phyloP scores from a whole-genome alignment of 2,329 filamentous ascomycete species.

The Colletotrichum simmondsii region DNA sequence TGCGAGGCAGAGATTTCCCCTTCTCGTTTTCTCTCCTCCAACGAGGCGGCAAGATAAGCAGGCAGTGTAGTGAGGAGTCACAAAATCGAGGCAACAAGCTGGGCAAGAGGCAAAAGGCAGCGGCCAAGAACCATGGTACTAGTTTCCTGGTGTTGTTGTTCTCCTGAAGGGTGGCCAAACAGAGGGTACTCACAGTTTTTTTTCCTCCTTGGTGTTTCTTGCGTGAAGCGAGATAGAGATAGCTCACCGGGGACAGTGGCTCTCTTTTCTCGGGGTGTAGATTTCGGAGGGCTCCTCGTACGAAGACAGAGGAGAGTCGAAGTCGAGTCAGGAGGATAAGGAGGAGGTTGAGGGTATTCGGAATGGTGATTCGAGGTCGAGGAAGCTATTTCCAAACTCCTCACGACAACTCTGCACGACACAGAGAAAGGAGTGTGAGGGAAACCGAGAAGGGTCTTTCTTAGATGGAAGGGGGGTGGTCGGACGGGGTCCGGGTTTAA shows the following conservation, averaged over 20 bases:
- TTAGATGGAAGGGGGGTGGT: conserved; percentile 37
- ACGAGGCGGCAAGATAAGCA: conserved; percentile 17
- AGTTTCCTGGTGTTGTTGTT: conserved; percentile 10
- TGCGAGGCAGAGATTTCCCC: conserved; percentile 11
- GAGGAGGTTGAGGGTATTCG: background rate
- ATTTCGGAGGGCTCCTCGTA: background rate
- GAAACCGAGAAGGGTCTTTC: conserved; percentile 29
- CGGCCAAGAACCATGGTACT: conserved; percentile 4
- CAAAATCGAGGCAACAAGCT: conserved; percentile 22
- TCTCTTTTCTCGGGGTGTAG: conserved; percentile 12
- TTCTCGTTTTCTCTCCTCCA: background rate
- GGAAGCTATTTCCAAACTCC: conserved; percentile 35
- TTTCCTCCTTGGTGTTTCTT: background rate
- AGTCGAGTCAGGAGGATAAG: background rate
- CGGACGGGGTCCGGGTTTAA: conserved; percentile 38
- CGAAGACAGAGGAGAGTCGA: background rate
- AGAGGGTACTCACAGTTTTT: conserved; percentile 22
- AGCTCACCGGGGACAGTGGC: conserved; percentile 17
- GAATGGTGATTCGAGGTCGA: conserved; percentile 23
- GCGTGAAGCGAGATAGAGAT: conserved; percentile 1
- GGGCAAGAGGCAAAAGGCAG: conserved; percentile 11
- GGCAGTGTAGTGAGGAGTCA: conserved; percentile 16
- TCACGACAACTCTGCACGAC: conserved; percentile 30
- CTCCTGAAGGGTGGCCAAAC: conserved; percentile 13
- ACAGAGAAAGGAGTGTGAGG: conserved; percentile 36